Conservation (phyloP, 257 asterid species). For the Petunia axillaris region DNA sequence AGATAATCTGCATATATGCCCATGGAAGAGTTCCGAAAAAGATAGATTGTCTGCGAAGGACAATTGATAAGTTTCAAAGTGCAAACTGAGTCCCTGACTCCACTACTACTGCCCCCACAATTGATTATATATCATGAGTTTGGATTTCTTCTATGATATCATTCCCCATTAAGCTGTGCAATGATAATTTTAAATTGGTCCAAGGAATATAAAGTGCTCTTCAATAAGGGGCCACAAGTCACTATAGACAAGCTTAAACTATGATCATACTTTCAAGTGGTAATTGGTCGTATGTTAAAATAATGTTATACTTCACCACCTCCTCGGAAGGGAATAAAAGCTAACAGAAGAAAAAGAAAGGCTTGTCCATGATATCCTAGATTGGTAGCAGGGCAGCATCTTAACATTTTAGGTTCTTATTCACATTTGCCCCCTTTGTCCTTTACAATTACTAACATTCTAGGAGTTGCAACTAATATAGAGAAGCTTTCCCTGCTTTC, state of each 20-base stretch:
- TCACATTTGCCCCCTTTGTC: no score
- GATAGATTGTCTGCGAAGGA: background rate
- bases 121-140: background rate
- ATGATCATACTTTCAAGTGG: background rate
- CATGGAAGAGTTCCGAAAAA: background rate
- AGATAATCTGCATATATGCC: background rate
- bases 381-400: background rate
- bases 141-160: constrained; percentile 19
- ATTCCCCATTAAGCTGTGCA: constrained; percentile 16
- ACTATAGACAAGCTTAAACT: background rate
- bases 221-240: background rate
- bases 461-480: no score
- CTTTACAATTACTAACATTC: no score
- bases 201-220: background rate
- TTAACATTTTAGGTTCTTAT: no score
- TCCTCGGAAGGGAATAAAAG: background rate
- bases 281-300: background rate
- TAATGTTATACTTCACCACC: background rate
- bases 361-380: constrained; percentile 17
- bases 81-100: background rate
- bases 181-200: constrained; percentile 19
- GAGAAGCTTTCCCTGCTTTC: no score
- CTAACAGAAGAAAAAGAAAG: background rate
- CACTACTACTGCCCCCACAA: background rate
- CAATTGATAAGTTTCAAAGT: background rate